phyloP scores from a whole-genome alignment of 148 eudicot genomes.

The Mesembryanthemum crystallinum region DNA sequence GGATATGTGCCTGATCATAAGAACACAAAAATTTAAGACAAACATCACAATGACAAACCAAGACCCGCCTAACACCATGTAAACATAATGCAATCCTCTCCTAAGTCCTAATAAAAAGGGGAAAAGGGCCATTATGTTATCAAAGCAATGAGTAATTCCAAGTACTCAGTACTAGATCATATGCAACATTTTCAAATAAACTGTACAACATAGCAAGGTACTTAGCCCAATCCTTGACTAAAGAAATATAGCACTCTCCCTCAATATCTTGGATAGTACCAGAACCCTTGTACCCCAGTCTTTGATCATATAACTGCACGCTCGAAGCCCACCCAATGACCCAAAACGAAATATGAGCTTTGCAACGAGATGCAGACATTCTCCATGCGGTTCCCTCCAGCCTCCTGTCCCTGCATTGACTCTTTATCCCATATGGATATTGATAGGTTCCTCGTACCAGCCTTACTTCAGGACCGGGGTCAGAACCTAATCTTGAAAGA shows the following conservation, averaged over 20 bases:
- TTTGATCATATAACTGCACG: no score
- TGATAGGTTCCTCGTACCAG: no score
- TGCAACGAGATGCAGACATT: no score
- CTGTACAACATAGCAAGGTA: not conserved
- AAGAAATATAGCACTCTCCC: not conserved
- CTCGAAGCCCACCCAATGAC: no score
- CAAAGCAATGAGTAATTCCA: not conserved
- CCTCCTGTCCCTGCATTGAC: no score
- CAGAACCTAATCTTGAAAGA: no score
- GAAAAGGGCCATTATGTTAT: not conserved
- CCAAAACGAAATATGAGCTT: no score
- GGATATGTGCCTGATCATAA: conserved; percentile 69
- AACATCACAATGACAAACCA: not conserved
- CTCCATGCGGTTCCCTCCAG: no score
- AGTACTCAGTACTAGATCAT: not conserved
- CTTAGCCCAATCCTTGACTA: not conserved
- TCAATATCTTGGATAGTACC: not conserved
- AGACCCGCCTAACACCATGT: not conserved
- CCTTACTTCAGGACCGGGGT: no score
- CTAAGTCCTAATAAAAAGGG: not conserved
- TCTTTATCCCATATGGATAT: no score
- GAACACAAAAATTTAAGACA: conserved; percentile 1
- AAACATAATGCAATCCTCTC: not conserved
- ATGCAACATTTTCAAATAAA: not conserved
- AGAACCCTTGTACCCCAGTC: no score